These are phyloP conservation scores for Sporobolus alterniflorus DNA, from an alignment of 202 grass and related monocot species.

Conservation along the genomic window DNA sequence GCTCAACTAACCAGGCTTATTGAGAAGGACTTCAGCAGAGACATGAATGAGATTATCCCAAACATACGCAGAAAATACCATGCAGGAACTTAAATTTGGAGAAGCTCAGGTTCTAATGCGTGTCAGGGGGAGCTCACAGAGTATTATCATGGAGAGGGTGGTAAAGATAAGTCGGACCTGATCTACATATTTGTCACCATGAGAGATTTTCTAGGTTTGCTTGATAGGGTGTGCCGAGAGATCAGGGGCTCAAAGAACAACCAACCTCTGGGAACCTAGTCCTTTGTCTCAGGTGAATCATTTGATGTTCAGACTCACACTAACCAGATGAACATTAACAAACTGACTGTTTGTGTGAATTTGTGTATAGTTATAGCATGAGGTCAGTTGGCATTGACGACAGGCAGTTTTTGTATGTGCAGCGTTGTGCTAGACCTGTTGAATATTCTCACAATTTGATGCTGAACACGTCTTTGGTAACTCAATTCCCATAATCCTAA, in stretches of 20 bases:
- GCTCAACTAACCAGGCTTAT: constrained; percentile 64
- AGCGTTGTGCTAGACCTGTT: neutral
- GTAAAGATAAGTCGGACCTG: constrained; percentile 75
- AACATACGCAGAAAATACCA: constrained; percentile 57
- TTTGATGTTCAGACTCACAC: constrained; percentile 20
- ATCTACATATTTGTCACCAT: constrained; percentile 84
- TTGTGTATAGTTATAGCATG: constrained; percentile 28
- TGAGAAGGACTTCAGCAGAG: constrained; percentile 22
- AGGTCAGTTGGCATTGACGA: constrained; percentile 27
- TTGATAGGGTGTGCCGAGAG: constrained; percentile 74
- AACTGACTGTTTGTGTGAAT: constrained; percentile 20
- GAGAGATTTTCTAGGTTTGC: constrained; percentile 80
- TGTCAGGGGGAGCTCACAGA: constrained; percentile 72
- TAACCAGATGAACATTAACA: constrained; percentile 30
- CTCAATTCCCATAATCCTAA: neutral
- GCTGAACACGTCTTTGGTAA: neutral
- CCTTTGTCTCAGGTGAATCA: constrained; percentile 46
- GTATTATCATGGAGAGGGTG: constrained; percentile 86
- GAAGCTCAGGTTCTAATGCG: constrained; percentile 57
- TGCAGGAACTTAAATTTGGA: constrained; percentile 60
- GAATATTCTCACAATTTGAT: constrained; percentile 1
- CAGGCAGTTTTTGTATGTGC: neutral
- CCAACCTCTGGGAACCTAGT: constrained; percentile 35
- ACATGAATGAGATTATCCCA: constrained; percentile 58
- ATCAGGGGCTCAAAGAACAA: constrained; percentile 46